Evolutionary conservation across 768 basidiomycete species (phyloP).

Genomic region (Xerocomus potaroensis): DNA sequence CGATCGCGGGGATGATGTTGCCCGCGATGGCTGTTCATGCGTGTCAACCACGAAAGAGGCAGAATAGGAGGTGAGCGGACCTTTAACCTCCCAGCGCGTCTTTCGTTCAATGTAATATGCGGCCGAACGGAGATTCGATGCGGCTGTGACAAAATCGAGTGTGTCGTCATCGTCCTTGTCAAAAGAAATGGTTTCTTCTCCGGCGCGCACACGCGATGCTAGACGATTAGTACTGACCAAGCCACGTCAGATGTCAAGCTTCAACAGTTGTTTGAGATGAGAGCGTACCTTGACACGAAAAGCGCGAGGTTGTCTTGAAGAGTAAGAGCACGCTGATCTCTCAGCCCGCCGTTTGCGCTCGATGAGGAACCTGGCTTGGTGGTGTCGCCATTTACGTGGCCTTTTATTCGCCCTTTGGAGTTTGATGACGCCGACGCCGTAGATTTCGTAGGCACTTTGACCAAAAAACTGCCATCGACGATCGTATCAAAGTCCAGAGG

Average conservation of each 20-base stretch:
- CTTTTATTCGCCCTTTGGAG: conserved; percentile 26
- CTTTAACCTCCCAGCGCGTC: conserved; percentile 97
- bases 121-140: conserved; percentile 86
- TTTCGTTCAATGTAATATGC: conserved; percentile 88
- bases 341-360: conserved; percentile 41
- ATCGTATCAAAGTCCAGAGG: conserved; percentile 83
- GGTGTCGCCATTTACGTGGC: conserved; percentile 15
- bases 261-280: not conserved
- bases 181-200: conserved; percentile 75
- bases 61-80: conserved; percentile 33
- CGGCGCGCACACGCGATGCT: conserved; percentile 58
- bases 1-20: no score
- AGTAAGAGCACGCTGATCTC: conserved; percentile 76
- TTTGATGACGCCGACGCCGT: conserved; percentile 9
- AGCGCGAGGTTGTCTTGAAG: conserved; percentile 78
- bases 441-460: conserved; percentile 29
- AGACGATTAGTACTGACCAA: conserved; percentile 69
- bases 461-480: conserved; percentile 54
- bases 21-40: conserved; percentile 85
- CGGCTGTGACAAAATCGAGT: conserved; percentile 93
- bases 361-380: conserved; percentile 5
- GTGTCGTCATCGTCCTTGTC: conserved; percentile 99
- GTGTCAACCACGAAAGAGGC: not conserved
- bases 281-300: conserved; percentile 77
- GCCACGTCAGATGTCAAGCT: conserved; percentile 5